Conservation (phyloP, 202 grass and related monocot species). For the Dendrocalamus latiflorus region DNA sequence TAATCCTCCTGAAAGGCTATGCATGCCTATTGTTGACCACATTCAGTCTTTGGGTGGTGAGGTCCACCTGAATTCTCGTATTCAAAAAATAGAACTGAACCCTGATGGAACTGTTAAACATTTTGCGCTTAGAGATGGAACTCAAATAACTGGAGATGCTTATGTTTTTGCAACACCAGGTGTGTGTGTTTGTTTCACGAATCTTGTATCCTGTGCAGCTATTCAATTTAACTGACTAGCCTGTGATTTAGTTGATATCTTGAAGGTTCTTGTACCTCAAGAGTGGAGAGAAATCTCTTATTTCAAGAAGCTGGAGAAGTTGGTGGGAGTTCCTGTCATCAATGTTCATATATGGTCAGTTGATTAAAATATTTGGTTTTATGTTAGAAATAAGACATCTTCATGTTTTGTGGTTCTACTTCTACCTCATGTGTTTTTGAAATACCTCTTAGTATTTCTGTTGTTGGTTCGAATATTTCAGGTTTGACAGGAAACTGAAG, state of each 20-base stretch:
- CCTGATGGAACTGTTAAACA: slow-evolving; percentile 85
- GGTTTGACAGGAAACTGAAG: slow-evolving; percentile 98
- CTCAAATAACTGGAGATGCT: slow-evolving; percentile 71
- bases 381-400: neutral
- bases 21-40: slow-evolving; percentile 89
- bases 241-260: too few relatives aligned
- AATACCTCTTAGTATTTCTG: slow-evolving; percentile 21
- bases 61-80: slow-evolving; percentile 80
- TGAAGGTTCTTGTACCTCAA: too few relatives aligned
- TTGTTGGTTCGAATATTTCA: slow-evolving; percentile 47
- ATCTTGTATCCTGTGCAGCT: slow-evolving; percentile 12
- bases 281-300: too few relatives aligned
- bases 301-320: too few relatives aligned
- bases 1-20: slow-evolving; percentile 92
- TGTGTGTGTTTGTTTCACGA: slow-evolving; percentile 31
- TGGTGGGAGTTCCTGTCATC: too few relatives aligned
- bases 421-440: slow-evolving; percentile 12
- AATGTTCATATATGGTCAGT: slow-evolving; percentile 99
- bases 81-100: slow-evolving; percentile 84
- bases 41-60: slow-evolving; percentile 85
- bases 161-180: slow-evolving; percentile 95
- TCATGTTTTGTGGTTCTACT: slow-evolving; percentile 29
- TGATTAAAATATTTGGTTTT: slow-evolving; percentile 27
- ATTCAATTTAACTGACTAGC: slow-evolving; percentile 32
- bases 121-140: slow-evolving; percentile 67